These are phyloP conservation scores for Sequoia sempervirens DNA, from an alignment of 75 land plant genomes.

Conservation along the genomic window DNA sequence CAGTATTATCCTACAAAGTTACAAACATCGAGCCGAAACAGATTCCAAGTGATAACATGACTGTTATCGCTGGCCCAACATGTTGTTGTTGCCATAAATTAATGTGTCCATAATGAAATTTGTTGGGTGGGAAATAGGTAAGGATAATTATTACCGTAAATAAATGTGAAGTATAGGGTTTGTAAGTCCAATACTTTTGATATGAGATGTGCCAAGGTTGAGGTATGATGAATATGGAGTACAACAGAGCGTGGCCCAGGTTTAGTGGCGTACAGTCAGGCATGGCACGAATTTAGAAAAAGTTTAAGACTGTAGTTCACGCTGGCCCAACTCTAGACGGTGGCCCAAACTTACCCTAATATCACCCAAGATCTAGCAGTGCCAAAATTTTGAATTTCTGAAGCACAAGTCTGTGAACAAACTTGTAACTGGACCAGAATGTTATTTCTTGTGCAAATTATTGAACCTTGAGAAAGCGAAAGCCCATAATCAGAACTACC, in stretches of 20 bases:
- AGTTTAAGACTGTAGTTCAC: not conserved
- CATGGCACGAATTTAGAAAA: not conserved
- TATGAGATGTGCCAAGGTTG: no score
- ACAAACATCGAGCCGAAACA: not conserved
- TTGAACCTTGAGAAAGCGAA: not conserved
- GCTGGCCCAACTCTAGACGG: not conserved
- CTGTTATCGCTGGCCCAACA: not conserved
- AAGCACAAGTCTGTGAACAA: not conserved
- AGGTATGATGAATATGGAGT: no score
- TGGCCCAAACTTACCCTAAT: not conserved
- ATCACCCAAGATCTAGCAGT: not conserved
- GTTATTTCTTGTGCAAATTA: not conserved
- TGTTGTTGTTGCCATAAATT: not conserved
- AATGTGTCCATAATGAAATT: not conserved
- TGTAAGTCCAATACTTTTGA: not conserved
- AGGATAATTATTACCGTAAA: no score
- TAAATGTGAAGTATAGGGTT: not conserved
- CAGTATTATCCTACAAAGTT: not conserved
- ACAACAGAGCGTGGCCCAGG: not conserved
- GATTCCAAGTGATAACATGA: not conserved
- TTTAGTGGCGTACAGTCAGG: not conserved
- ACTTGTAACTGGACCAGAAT: not conserved
- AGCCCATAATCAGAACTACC: not conserved
- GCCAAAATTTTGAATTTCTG: not conserved
- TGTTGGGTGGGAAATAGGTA: no score